These are phyloP conservation scores for Tardiomyces digboiensis DNA, from an alignment of 1,139 yeast species.

Conservation along the genomic window DNA sequence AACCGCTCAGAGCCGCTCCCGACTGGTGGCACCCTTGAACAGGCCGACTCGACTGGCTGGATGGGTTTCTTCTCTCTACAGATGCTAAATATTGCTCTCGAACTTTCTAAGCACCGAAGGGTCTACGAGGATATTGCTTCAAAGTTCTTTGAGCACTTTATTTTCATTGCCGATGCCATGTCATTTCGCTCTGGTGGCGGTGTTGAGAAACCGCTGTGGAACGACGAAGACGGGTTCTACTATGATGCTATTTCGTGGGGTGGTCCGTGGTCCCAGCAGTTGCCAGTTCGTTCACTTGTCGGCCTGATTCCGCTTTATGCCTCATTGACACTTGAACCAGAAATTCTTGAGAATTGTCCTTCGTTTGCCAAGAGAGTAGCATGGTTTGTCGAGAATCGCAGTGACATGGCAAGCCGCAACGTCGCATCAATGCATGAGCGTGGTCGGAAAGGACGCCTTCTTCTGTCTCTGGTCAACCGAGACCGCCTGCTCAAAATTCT, in stretches of 20 bases:
- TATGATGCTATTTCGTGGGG: conserved; percentile 92
- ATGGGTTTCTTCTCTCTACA: conserved; percentile 92
- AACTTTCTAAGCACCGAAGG: conserved; percentile 75
- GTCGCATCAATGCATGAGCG: conserved; percentile 81
- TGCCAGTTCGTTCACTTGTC: conserved; percentile 85
- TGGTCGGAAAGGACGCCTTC: conserved; percentile 80
- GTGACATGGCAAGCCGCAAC: conserved; percentile 70
- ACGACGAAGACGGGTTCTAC: conserved; percentile 80
- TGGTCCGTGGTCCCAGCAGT: conserved; percentile 53
- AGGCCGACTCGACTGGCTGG: conserved; percentile 98
- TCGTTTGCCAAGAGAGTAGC: conserved; percentile 76
- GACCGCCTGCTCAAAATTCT: conserved; percentile 73
- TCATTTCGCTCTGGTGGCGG: conserved; percentile 46
- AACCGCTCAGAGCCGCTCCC: conserved; percentile 94
- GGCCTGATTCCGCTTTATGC: conserved; percentile 94
- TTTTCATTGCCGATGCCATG: conserved; percentile 94
- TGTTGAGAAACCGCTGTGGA: conserved; percentile 62
- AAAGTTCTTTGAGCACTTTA: conserved; percentile 89
- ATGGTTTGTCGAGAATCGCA: conserved; percentile 76
- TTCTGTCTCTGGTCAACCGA: conserved; percentile 73
- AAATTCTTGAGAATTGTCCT: conserved; percentile 68
- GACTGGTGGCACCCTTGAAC: conserved; percentile 86
- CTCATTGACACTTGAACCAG: conserved; percentile 83
- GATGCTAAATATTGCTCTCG: conserved; percentile 91
- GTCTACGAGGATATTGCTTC: conserved; percentile 95